phyloP scores from a whole-genome alignment of 352 stramenopile species.

The Blastocystis sp. region DNA sequence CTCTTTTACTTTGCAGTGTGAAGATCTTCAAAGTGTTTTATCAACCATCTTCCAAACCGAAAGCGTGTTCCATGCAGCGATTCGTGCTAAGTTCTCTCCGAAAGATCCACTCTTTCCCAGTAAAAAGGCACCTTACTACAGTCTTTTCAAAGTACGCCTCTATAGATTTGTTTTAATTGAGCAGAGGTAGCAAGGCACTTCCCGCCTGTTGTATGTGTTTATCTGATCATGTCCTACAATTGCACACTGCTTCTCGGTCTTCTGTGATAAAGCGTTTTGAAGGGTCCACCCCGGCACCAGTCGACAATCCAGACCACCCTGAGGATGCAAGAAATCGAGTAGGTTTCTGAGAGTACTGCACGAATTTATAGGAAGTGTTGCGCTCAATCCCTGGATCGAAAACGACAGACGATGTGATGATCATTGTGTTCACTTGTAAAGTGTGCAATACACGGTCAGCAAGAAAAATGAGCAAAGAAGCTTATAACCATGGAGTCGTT shows the following conservation, averaged over 20 bases:
- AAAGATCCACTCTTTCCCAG: neutral
- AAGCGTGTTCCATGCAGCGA: neutral
- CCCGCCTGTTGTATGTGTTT: neutral
- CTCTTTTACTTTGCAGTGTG: too few relatives aligned
- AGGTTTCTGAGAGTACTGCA: neutral
- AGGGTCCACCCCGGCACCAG: neutral
- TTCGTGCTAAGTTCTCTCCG: neutral
- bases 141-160: neutral
- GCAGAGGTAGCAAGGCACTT: neutral
- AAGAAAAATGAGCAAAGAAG: slow-evolving; percentile 85
- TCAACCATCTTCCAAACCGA: too few relatives aligned
- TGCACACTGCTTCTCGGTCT: neutral
- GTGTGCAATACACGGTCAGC: slow-evolving; percentile 91
- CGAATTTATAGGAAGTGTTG: slow-evolving; percentile 30
- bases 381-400: slow-evolving; percentile 69
- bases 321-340: slow-evolving; percentile 21
- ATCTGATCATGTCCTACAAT: neutral
- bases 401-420: slow-evolving; percentile 83
- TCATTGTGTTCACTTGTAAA: slow-evolving; percentile 94
- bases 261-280: neutral
- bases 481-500: slow-evolving; percentile 93
- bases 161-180: neutral
- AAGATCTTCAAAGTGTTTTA: too few relatives aligned
- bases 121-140: neutral
- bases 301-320: neutral